These are phyloP conservation scores for Botrytis byssoidea DNA, from an alignment of 2,329 filamentous ascomycete genomes.

Conservation along the genomic window DNA sequence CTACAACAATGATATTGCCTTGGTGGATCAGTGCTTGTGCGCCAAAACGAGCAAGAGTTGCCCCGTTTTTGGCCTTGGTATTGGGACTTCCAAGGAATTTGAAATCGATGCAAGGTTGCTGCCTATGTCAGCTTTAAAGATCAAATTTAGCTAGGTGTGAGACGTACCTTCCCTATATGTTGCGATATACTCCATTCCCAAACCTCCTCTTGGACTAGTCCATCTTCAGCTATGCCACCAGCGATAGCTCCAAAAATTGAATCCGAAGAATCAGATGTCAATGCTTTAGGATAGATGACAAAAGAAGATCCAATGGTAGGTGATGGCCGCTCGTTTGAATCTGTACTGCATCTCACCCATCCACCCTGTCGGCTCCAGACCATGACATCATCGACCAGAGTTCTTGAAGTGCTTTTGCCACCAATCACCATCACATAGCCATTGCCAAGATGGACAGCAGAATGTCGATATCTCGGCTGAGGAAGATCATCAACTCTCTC, in stretches of 20 bases:
- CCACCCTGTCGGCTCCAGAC: constrained; percentile 36
- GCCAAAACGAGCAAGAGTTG: constrained; percentile 44
- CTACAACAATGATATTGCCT: constrained; percentile 42
- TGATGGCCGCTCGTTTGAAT: constrained; percentile 19
- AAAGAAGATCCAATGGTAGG: constrained; percentile 33
- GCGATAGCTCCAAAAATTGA: constrained; percentile 60
- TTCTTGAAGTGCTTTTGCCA: constrained; percentile 36
- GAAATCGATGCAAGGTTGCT: constrained; percentile 7
- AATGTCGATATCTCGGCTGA: constrained; percentile 72
- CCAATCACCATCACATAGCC: constrained; percentile 48
- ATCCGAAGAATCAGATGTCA: constrained; percentile 30
- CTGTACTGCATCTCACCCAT: constrained; percentile 34
- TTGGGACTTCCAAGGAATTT: not conserved
- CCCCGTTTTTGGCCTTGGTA: not conserved
- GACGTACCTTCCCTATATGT: constrained; percentile 26
- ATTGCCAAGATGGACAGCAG: constrained; percentile 51
- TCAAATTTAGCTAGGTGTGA: not conserved
- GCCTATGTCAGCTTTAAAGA: not conserved
- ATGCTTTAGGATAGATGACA: constrained; percentile 22
- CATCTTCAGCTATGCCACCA: constrained; percentile 59
- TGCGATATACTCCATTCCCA: constrained; percentile 41
- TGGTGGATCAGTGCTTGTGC: constrained; percentile 41
- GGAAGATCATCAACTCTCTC: constrained; percentile 63
- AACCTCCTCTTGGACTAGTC: constrained; percentile 8
- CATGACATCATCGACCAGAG: constrained; percentile 27